Evolutionary conservation across 2,329 filamentous ascomycete species (phyloP), one percentile per base, ranked within the genome.

Genomic region (Plectosphaerella cucumerina): DNA sequence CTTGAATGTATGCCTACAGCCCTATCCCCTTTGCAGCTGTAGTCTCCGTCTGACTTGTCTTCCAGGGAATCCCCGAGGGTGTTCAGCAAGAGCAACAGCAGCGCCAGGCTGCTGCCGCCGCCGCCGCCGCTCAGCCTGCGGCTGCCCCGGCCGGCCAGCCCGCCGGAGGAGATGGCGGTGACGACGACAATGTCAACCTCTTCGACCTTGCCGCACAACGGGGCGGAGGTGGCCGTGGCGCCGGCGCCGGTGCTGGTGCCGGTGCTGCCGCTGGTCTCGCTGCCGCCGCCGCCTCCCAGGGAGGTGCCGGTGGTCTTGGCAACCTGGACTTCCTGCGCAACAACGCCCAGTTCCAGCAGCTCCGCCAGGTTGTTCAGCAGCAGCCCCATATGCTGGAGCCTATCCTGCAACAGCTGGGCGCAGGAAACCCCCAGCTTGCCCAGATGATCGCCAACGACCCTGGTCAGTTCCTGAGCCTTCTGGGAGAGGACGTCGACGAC

Each of bases 341-440:
- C 70, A 97, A 97, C 69, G 87, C 92, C 21, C 93, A 97, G 70
- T 99, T 99, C 74, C 94, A 97, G 73, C 94, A 99, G 73, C 82
- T 99, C 53, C 88, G 94, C 56, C 92, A 97, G 72, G 87, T 99
- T 20, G 93, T 99, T 43, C 94, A 99, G 73, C 92, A 97, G 70
- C 90, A 97, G 68, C 94, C 94, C 17, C 89, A 94, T 68, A 99
- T 99, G 94, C 86, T 99, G 20, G 94, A 99, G 75, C 93, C 94
- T 6, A 97, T 99, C 60, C 78, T 99, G 51, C 93, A 97, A 71
- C 92, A 97, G 71, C 90, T 99, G 35, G 92, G 90, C 34, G 88
- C 90, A 20, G 93, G 93, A 22, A 99, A 99, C 73, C 94, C 94
- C 17, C 89, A 96, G 67, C 84, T 99, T 50, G 94, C 94, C 8